Evolutionary conservation across 495 filamentous ascomycete genomes (phyloP).

Genomic region (Xylaria flabelliformis): DNA sequence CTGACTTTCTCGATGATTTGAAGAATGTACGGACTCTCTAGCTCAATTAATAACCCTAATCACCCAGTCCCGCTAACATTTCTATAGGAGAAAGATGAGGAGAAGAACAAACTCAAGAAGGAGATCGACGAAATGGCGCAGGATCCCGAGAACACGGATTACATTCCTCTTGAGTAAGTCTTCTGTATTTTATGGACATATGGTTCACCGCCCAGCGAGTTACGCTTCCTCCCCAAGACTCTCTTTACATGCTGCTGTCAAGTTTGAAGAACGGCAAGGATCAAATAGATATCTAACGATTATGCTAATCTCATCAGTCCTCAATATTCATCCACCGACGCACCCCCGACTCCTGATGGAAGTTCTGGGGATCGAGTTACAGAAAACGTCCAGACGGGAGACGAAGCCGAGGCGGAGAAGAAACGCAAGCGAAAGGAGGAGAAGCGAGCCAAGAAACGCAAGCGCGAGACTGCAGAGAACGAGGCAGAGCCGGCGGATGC

Average conservation of each 20-base stretch:
- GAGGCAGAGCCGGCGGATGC: background rate
- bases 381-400: background rate
- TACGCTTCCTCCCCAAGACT: background rate
- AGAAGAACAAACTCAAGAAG: constrained; percentile 32
- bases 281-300: background rate
- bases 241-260: too few relatives aligned
- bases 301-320: background rate
- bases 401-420: constrained; percentile 25
- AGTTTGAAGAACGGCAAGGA: too few relatives aligned
- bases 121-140: constrained; percentile 31
- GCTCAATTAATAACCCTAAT: background rate
- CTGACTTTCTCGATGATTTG: constrained; percentile 32
- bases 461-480: constrained; percentile 36
- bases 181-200: constrained; percentile 16
- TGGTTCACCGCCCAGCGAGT: constrained; percentile 2
- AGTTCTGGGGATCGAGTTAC: background rate
- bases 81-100: constrained; percentile 32
- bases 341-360: background rate
- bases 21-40: constrained; percentile 20
- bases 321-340: background rate
- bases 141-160: constrained; percentile 31
- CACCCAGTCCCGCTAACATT: constrained; percentile 11
- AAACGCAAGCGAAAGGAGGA: constrained; percentile 34
- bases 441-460: constrained; percentile 39
- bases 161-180: constrained; percentile 29